Conservation (phyloP, 441 rosid species). For the Gossypium aridum region DNA sequence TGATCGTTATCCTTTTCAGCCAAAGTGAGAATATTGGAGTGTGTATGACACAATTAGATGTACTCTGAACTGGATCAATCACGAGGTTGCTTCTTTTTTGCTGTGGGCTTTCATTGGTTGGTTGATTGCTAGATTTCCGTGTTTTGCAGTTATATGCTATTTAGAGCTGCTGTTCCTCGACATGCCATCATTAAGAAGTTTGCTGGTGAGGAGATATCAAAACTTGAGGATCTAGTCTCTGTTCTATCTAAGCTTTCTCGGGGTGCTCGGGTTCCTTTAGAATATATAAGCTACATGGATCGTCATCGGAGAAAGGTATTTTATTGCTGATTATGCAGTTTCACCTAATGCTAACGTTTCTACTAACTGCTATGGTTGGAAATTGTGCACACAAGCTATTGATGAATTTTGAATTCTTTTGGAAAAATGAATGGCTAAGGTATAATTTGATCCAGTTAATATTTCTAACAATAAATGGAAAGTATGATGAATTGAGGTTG, state of each 20-base stretch:
- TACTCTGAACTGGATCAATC: background rate
- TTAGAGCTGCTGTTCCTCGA: slow-evolving; percentile 91
- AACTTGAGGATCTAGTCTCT: slow-evolving; percentile 62
- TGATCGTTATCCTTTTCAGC: background rate
- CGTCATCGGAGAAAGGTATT: slow-evolving; percentile 93
- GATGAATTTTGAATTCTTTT: background rate
- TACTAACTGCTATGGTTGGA: background rate
- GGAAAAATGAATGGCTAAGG: background rate
- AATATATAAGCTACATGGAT: slow-evolving; percentile 74
- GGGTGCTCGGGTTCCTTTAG: slow-evolving; percentile 93
- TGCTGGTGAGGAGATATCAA: slow-evolving; percentile 75
- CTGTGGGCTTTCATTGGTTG: slow-evolving; percentile 3
- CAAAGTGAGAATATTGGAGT: background rate
- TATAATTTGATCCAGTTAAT: background rate
- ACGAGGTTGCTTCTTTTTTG: slow-evolving; percentile 13
- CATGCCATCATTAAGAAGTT: slow-evolving; percentile 95
- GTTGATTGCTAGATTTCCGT: slow-evolving; percentile 13
- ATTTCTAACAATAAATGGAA: slow-evolving; percentile 2
- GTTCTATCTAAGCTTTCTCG: slow-evolving; percentile 64
- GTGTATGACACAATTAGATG: background rate
- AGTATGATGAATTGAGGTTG: background rate
- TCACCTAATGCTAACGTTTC: background rate
- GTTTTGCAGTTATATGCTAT: slow-evolving; percentile 83
- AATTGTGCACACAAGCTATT: background rate
- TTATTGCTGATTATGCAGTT: slow-evolving; percentile 3